phyloP scores from a whole-genome alignment of 163 green algal species.

The Scenedesmus sp. region DNA sequence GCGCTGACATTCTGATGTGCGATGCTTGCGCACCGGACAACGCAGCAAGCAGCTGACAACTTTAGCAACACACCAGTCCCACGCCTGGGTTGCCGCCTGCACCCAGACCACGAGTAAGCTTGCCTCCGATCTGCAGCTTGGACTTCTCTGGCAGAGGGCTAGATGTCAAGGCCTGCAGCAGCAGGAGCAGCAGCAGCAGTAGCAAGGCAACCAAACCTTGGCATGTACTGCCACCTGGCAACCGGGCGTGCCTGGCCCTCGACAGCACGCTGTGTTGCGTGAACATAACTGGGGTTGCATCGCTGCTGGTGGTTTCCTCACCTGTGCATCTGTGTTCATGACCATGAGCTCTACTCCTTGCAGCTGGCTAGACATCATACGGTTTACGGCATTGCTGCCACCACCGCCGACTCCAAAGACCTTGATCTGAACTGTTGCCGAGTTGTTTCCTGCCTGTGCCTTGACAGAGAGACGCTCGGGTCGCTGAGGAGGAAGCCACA shows the following conservation, averaged over 20 bases:
- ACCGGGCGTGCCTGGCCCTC: neutral
- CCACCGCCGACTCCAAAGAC: conserved; percentile 94
- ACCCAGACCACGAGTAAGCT: conserved; percentile 92
- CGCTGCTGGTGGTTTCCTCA: conserved; percentile 38
- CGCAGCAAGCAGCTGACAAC: neutral
- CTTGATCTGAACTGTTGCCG: conserved; percentile 46
- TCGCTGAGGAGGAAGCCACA: conserved; percentile 37
- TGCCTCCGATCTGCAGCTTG: conserved; percentile 90
- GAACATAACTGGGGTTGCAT: neutral
- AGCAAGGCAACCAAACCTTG: neutral
- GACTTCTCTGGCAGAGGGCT: conserved; percentile 74
- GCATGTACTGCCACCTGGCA: neutral
- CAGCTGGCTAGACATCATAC: conserved; percentile 83
- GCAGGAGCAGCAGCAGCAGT: conserved; percentile 17
- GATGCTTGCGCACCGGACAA: too few relatives aligned
- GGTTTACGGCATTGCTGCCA: conserved; percentile 96
- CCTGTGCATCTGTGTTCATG: conserved; percentile 95
- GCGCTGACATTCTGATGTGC: neutral
- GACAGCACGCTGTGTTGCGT: neutral
- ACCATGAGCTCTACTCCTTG: conserved; percentile 91
- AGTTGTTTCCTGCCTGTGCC: conserved; percentile 25
- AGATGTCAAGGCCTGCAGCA: conserved; percentile 82
- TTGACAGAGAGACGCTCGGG: neutral
- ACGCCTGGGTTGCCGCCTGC: conserved; percentile 92
- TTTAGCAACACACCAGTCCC: conserved; percentile 68